phyloP scores from a whole-genome alignment of 306 rosid species.

The Sesbania bispinosa region DNA sequence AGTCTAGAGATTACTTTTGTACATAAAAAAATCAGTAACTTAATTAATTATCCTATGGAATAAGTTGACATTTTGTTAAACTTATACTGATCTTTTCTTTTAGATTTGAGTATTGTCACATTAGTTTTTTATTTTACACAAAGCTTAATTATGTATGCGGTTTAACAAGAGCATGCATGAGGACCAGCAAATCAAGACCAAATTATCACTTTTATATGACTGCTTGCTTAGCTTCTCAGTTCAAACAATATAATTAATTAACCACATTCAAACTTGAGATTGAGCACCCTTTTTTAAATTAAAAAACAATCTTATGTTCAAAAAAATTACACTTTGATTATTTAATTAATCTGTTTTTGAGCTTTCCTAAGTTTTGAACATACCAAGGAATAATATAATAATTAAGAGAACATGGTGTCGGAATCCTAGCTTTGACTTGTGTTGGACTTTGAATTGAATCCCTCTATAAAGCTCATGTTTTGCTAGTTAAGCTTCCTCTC shows the following conservation, averaged over 20 bases:
- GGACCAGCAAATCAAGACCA: conserved; percentile 8
- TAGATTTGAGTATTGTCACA: no score
- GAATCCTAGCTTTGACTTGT: conserved; percentile 74
- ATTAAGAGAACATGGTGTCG: conserved; percentile 28
- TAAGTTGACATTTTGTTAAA: no score
- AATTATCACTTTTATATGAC: conserved; percentile 19
- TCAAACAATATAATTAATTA: neutral
- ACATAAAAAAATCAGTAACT: no score
- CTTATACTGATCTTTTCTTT: no score
- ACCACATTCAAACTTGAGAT: conserved; percentile 33
- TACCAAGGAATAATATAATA: conserved; percentile 33
- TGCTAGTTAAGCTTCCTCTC: conserved; percentile 41
- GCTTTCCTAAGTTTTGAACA: conserved; percentile 41
- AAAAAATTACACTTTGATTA: neutral
- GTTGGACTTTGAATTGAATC: conserved; percentile 35
- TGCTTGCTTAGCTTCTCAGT: neutral
- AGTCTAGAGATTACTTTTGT: no score
- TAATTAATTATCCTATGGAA: no score
- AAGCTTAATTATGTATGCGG: no score
- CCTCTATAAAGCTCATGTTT: conserved; percentile 47
- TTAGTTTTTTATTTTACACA: no score
- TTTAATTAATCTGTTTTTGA: conserved; percentile 27
- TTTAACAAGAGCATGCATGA: no score
- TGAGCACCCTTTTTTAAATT: neutral
- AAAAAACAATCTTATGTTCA: neutral